Base-by-base conservation (phyloP, 768 basidiomycete species). In the Podaxis rugospora region DNA sequence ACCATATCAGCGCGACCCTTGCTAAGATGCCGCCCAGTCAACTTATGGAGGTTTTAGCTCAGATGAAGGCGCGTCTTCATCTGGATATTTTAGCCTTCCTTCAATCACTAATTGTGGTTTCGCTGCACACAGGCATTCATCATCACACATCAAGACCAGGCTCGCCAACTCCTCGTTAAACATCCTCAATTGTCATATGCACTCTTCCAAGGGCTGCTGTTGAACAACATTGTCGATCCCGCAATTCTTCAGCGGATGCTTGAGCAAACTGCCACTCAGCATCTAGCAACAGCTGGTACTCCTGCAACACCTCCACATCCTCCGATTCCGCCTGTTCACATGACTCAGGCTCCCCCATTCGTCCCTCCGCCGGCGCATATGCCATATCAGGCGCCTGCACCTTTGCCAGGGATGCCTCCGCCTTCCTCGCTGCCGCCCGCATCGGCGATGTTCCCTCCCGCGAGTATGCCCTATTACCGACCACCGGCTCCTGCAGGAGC, bases 131-230 rank as follows among this genome's bases (percentile, higher is more conserved):
- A 99, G 97, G 91, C 91, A 1, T 94, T 96, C 69, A 89, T 98
- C 35, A 88, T 92, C 49, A 92, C 88, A 0, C 89, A 93, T 62
- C 94, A 95, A 7, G 94, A 96, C 54, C 90, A 95, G 74, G 95
- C 96, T 36, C 82, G 88, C 56, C 77, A 81, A 1, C 77, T 98
- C 40, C 82, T 99, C 47, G 77, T 85, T 25, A 80, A 86, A 16
- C 89, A 98, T 67, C 97, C 97, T 16, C 96, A 98, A 74, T 82
- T 97, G 4, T 90, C 94, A 1, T 98, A 98, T 71, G 97, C 97
- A 3, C 81, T 98, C 13, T 97, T 98, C 79, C 95, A 98, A 75
- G 90, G 93, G 0, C 83, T 99, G 64, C 77, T 98, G 7, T 76
- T 98, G 51, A 93, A 95, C 81, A 92, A 95, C 67, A 92, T 98